Base-by-base conservation (phyloP, 768 basidiomycete species). In the Dentipellis sp. region DNA sequence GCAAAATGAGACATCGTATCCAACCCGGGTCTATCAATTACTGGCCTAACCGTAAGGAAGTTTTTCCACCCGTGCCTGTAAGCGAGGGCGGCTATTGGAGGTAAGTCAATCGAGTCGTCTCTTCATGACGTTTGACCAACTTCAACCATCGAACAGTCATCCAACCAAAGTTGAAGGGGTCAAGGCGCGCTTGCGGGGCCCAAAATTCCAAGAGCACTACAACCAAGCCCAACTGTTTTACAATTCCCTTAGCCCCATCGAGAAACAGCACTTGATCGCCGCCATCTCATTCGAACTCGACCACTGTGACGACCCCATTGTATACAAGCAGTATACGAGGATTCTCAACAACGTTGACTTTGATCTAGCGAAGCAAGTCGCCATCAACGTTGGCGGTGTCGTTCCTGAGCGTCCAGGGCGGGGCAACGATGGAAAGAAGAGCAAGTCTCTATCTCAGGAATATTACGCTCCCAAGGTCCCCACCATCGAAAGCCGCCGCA, bases 231-330 rank as follows among this genome's bases (percentile, higher is more conserved):
- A 83, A 59, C 72, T 93, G 2, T 94, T 94, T 76, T 84, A 81
- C 71, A 94, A 95, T 71, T 94, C 91, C 6, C 77, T 94, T 49
- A 63, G 77, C 1, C 63, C 73, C 0, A 66, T 80, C 55, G 93
- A 94, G 74, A 82, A 85, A 69, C 59, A 71, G n/a, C 90, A 94
- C 67, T 72, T 93, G 34, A 70, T 81, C 50, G 64, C 71, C 4
- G 91, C 89, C 4, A 75, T 89, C 56, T 80, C 82, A 11, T 94
- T 95, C 67, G 92, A 94, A 70, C 76, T 95, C 36, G 83, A 82
- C 56, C 90, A 93, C 65, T 88, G 86, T 69, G 85, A 90, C 52
- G 89, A 93, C 62, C 77, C 79, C 0, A 69, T 73, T 2, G 86
- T 94, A 1, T 86, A 86, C 68, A 72, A 81, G 65, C 74, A 74